These are phyloP conservation scores for Solanum rostratum DNA, from an alignment of 257 asterid species.

Conservation along the genomic window DNA sequence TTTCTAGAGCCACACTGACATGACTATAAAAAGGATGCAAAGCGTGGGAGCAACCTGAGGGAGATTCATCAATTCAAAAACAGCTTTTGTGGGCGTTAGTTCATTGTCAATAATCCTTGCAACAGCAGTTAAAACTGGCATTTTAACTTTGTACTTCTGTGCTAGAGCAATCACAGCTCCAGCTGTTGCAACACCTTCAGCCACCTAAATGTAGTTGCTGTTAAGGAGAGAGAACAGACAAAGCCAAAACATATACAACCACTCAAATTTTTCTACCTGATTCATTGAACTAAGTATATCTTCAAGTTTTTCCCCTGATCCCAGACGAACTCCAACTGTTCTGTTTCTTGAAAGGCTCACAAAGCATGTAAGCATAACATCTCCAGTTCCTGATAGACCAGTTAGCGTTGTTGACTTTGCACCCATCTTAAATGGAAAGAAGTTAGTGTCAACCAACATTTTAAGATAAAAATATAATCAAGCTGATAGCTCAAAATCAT, in stretches of 20 bases:
- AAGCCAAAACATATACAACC: not conserved
- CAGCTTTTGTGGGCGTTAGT: constrained; percentile 79
- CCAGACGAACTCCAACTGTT: constrained; percentile 93
- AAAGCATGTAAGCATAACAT: constrained; percentile 92
- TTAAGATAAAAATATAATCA: not conserved
- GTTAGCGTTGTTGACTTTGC: constrained; percentile 80
- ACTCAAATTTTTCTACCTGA: constrained; percentile 30
- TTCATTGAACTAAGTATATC: constrained; percentile 77
- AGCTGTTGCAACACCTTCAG: constrained; percentile 89
- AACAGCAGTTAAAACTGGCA: constrained; percentile 93
- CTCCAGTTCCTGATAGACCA: constrained; percentile 87
- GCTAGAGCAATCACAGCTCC: constrained; percentile 92
- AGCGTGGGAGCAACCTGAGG: constrained; percentile 57
- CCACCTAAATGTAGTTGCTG: constrained; percentile 38
- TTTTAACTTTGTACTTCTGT: constrained; percentile 73
- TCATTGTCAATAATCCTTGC: constrained; percentile 82
- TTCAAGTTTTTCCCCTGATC: constrained; percentile 88
- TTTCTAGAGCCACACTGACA: not conserved
- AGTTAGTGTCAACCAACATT: constrained; percentile 3
- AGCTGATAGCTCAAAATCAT: not conserved
- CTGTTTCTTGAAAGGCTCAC: constrained; percentile 90
- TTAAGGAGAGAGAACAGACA: not conserved
- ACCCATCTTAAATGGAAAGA: constrained; percentile 66
- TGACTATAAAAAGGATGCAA: not conserved
- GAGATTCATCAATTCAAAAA: constrained; percentile 79